Percentiles rank a stretch among this genome's conserved stretches.
These are phyloP conservation scores for Pseudopithomyces chartarum DNA, from an alignment of 2,329 filamentous ascomycete species.

Conservation along the genomic window DNA sequence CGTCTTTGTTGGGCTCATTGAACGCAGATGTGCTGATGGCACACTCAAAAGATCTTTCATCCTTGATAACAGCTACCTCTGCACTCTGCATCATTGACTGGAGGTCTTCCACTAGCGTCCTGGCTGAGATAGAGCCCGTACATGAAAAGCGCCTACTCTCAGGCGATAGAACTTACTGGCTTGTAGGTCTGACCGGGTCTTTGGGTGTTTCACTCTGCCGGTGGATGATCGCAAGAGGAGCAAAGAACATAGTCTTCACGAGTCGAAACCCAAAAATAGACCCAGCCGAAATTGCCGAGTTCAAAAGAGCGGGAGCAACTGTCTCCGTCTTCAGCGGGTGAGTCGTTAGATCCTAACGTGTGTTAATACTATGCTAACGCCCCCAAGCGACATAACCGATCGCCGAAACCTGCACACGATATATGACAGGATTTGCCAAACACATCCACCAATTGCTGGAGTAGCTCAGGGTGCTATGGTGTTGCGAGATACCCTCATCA, in stretches of 20 bases:
- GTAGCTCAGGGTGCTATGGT: slow-evolving; percentile 23
- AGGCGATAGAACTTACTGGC: background rate
- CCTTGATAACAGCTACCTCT: too few relatives aligned
- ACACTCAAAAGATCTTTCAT: too few relatives aligned
- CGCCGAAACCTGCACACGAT: background rate
- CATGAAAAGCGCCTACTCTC: too few relatives aligned
- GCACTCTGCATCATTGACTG: too few relatives aligned
- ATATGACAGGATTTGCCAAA: slow-evolving; percentile 2
- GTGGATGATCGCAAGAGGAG: background rate
- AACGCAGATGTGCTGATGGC: too few relatives aligned
- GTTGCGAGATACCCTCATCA: slow-evolving; percentile 1
- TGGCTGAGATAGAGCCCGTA: too few relatives aligned
- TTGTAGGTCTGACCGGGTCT: background rate
- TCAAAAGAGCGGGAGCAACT: too few relatives aligned
- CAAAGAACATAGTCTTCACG: slow-evolving; percentile 32
- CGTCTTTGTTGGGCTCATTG: too few relatives aligned
- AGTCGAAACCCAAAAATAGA: slow-evolving; percentile 49
- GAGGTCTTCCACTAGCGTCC: too few relatives aligned
- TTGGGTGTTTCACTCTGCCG: background rate
- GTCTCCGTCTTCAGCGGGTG: too few relatives aligned
- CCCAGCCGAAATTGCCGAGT: too few relatives aligned
- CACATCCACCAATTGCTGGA: slow-evolving; percentile 22
- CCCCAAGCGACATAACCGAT: slow-evolving; percentile 17
- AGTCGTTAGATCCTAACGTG: too few relatives aligned
- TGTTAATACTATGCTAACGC: background rate